Base-by-base conservation (phyloP, 805 yeast species). In the Starmerella potacharoeniae region DNA sequence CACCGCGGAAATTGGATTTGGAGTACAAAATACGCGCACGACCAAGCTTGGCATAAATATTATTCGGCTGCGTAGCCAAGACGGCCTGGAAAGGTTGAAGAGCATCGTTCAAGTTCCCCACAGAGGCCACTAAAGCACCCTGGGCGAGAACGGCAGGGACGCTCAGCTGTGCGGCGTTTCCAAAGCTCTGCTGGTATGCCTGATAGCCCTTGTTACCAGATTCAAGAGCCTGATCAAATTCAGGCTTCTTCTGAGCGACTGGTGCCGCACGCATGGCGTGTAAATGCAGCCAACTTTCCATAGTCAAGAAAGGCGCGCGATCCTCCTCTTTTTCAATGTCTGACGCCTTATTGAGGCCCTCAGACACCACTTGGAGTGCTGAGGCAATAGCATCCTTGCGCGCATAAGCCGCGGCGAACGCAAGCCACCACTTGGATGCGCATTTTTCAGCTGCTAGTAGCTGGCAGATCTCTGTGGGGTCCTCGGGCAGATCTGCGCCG, bases 401-500 rank as follows among this genome's bases (percentile, higher is more conserved):
- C 41, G 85, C 82, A 67, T 89, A 93, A 0, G 93, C 95, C 56
- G 82, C 53, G n/a, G 95, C 90, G 58, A 90, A 81, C 28, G 84
- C 77, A 17, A 87, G 70, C 98, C 98, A 93, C 70, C 81, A 86
- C 65, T 83, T 82, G 53, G 77, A 74, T 28, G 78, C 81, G 50
- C 91, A 83, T 55, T 78, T 79, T 71, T 93, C 97, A 60, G 85
- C 86, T 58, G 85, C 84, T 59, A 93, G 73, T 58, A 91, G 77
- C 31, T 80, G 78, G 60, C 85, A 81, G 59, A 93, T 75, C 65
- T 93, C 97, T 46, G 80, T 76, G 5, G 96, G 86, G 67, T 91
- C 96, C 28, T 86, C 95, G 5, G 96, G 95, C 55, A 89, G 74
- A 65, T 91, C 97, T 37, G 82, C 81, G 52, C 78, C 78, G 57